These are phyloP conservation scores for Seiridium unicorne DNA, from an alignment of 2,329 filamentous ascomycete genomes.

Conservation along the genomic window DNA sequence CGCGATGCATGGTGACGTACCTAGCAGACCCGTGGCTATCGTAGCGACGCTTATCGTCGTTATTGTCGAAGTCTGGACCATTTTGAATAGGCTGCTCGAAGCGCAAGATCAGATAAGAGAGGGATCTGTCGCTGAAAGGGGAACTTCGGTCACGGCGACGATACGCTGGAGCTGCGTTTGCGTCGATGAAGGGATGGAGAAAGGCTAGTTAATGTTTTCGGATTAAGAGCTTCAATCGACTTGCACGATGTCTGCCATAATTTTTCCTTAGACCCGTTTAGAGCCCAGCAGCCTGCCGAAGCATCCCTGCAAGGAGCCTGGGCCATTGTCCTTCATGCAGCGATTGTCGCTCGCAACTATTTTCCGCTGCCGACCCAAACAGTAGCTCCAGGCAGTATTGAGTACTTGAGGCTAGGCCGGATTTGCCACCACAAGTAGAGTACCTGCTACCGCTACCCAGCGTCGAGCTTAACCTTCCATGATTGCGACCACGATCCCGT, in stretches of 20 bases:
- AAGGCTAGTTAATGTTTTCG: not conserved
- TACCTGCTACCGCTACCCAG: too few species aligned
- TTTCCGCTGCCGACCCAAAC: constrained; percentile 1
- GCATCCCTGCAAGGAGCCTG: not conserved
- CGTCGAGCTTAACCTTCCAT: not conserved
- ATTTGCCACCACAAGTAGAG: too few species aligned
- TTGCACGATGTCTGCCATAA: not conserved
- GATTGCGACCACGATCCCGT: not conserved
- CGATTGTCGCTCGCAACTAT: constrained; percentile 1
- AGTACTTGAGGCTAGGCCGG: too few species aligned
- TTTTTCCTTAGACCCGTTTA: not conserved
- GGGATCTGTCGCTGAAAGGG: not conserved
- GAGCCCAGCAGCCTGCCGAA: constrained; percentile 1
- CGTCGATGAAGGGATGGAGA: not conserved
- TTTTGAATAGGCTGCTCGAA: constrained; percentile 20
- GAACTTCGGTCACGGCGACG: not conserved
- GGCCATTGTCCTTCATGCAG: not conserved
- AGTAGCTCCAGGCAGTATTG: too few species aligned
- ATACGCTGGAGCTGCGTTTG: not conserved
- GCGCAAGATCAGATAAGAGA: not conserved
- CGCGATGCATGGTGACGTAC: constrained; percentile 37
- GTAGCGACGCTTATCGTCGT: constrained; percentile 62
- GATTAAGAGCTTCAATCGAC: not conserved
- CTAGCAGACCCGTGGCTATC: constrained; percentile 57
- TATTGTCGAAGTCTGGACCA: constrained; percentile 52